Evolutionary conservation across 768 basidiomycete species (phyloP).

Genomic region (Mycena pura): DNA sequence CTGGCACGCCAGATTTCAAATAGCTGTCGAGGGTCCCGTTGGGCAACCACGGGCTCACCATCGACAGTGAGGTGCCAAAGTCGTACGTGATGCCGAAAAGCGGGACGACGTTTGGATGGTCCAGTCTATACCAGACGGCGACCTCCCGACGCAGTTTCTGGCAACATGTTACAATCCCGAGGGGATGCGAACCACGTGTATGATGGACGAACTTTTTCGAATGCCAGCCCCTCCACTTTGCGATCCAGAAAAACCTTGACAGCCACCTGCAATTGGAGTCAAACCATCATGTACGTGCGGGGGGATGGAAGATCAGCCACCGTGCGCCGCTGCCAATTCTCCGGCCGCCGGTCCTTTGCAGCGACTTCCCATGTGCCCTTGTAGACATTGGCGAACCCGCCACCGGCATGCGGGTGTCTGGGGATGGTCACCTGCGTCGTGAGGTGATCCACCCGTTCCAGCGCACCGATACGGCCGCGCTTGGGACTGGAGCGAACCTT

Average conservation of each 20-base stretch:
- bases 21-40: background rate
- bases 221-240: background rate
- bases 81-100: slow-evolving; percentile 5
- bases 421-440: slow-evolving; percentile 5
- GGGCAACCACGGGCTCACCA: slow-evolving; percentile 5
- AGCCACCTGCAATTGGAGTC: background rate
- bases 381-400: slow-evolving; percentile 10
- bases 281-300: background rate
- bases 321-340: background rate
- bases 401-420: background rate
- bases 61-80: slow-evolving; percentile 7
- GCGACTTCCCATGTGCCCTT: slow-evolving; percentile 1
- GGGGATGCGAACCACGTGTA: background rate
- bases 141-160: slow-evolving; percentile 11
- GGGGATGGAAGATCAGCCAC: background rate
- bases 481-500: background rate
- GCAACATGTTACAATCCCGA: too few species aligned
- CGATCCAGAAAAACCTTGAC: slow-evolving; percentile 9
- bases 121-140: slow-evolving; percentile 2
- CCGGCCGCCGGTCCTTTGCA: background rate
- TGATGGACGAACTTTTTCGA: background rate
- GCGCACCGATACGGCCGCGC: background rate
- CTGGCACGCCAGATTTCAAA: too few species aligned
- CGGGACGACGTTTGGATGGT: slow-evolving; percentile 3
- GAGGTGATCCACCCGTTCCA: slow-evolving; percentile 9